Conservation (phyloP, 192 early-diverging fungal species). For the Powellomyces hirtus region DNA sequence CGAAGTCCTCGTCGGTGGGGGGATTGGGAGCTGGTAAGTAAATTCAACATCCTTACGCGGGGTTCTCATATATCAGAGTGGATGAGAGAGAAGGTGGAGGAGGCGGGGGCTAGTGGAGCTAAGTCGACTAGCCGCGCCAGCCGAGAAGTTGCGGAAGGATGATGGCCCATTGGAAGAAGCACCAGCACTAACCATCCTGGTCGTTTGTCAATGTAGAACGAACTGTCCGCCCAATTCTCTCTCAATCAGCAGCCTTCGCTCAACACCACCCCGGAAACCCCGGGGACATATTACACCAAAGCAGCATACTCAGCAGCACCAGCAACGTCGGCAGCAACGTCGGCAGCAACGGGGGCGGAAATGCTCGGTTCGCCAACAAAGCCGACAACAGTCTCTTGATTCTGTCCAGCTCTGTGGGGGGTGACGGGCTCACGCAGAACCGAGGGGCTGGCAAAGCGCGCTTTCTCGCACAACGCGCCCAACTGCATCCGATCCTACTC, state of each 20-base stretch:
- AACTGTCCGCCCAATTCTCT: no score
- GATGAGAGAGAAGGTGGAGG: not conserved
- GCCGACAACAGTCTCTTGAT: slow-evolving; percentile 2
- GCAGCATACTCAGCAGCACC: not conserved
- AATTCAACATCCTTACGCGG: not conserved
- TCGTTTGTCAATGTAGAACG: not conserved
- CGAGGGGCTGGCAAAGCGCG: not conserved
- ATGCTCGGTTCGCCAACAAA: not conserved
- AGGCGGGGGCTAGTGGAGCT: not conserved
- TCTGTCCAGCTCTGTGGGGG: not conserved
- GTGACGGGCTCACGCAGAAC: not conserved
- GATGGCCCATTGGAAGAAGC: not conserved
- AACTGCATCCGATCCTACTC: slow-evolving; percentile 49
- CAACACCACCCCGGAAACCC: not conserved
- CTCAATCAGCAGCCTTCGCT: no score
- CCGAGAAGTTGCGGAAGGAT: not conserved
- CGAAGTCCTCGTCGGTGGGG: not conserved
- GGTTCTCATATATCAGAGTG: no score
- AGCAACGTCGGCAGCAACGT: not conserved
- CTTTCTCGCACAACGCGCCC: slow-evolving; percentile 28
- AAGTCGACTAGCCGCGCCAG: not conserved
- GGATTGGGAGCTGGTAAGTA: not conserved
- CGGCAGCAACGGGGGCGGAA: not conserved
- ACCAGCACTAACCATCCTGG: not conserved
- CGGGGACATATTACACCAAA: not conserved